Evolutionary conservation across 306 rosid genomes (phyloP).

Genomic region (Delonix regia): DNA sequence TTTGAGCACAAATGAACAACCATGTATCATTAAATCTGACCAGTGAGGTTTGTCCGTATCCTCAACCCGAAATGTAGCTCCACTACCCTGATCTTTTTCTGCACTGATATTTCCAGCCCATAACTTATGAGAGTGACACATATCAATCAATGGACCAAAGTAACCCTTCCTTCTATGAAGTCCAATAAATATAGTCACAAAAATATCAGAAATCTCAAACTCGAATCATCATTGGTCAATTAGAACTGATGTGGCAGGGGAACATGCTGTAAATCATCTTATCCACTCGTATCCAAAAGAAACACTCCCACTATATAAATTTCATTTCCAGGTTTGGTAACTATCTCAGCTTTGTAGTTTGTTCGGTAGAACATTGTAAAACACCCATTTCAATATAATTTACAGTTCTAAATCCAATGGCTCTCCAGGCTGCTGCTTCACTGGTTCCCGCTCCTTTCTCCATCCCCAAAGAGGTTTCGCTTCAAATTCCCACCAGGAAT

Average conservation of each 20-base stretch:
- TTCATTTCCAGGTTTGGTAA: not conserved
- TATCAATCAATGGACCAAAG: slow-evolving; percentile 27
- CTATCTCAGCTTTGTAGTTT: not conserved
- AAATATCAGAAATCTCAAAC: slow-evolving; percentile 52
- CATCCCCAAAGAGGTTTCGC: slow-evolving; percentile 47
- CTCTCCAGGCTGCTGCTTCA: slow-evolving; percentile 56
- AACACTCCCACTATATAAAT: slow-evolving; percentile 31
- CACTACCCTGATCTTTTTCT: slow-evolving; percentile 35
- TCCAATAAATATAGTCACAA: not conserved
- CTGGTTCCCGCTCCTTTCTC: slow-evolving; percentile 53
- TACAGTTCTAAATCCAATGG: slow-evolving; percentile 29
- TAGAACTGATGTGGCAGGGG: slow-evolving; percentile 32
- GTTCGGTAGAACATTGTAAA: not conserved
- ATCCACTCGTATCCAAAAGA: slow-evolving; percentile 31
- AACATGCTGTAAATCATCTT: slow-evolving; percentile 52
- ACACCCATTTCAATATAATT: not conserved
- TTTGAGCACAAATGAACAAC: not conserved
- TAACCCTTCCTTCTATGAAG: slow-evolving; percentile 21
- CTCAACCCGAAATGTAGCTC: slow-evolving; percentile 21
- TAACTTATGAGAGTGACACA: slow-evolving; percentile 34
- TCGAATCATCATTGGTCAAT: slow-evolving; percentile 39
- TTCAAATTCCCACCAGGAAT: not conserved
- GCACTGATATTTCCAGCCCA: slow-evolving; percentile 36
- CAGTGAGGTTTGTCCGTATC: not conserved
- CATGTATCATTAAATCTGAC: not conserved